Percentiles rank a stretch among this genome's conserved stretches.
phyloP scores from a whole-genome alignment of 441 rosid species.

The Breynia disticha region DNA sequence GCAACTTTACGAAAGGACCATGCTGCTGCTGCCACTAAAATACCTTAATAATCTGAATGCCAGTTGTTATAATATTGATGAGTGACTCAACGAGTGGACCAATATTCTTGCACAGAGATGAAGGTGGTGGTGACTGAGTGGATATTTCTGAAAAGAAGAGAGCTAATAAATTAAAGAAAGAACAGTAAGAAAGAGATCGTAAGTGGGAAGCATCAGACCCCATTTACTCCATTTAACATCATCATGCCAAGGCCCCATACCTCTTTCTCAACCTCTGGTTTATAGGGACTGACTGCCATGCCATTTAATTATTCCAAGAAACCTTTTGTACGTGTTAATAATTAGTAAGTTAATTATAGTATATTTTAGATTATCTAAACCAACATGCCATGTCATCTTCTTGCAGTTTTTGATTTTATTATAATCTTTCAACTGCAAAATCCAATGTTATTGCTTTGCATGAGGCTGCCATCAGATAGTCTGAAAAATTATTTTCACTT shows the following conservation, averaged over 20 bases:
- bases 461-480: too few species aligned
- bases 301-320: too few species aligned
- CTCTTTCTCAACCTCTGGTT: constrained; percentile 4
- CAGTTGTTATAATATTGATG: constrained; percentile 19
- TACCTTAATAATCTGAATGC: constrained; percentile 21
- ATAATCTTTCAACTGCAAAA: too few species aligned
- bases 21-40: constrained; percentile 15
- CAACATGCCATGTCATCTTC: too few species aligned
- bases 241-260: constrained; percentile 27
- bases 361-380: too few species aligned
- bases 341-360: too few species aligned
- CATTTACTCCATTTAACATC: constrained; percentile 18
- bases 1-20: constrained; percentile 21
- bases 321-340: too few species aligned
- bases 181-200: constrained; percentile 9
- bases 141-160: constrained; percentile 42
- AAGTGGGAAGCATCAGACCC: constrained; percentile 44
- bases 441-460: too few species aligned
- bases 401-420: too few species aligned
- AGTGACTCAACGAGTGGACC: constrained; percentile 31
- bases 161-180: constrained; percentile 12
- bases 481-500: too few species aligned
- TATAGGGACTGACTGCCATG: too few species aligned
- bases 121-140: constrained; percentile 19
- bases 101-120: constrained; percentile 22